Percentiles rank a stretch among this genome's conserved stretches.
These are phyloP conservation scores for Salix arbutifolia DNA, from an alignment of 345 rosid species.

Conservation along the genomic window DNA sequence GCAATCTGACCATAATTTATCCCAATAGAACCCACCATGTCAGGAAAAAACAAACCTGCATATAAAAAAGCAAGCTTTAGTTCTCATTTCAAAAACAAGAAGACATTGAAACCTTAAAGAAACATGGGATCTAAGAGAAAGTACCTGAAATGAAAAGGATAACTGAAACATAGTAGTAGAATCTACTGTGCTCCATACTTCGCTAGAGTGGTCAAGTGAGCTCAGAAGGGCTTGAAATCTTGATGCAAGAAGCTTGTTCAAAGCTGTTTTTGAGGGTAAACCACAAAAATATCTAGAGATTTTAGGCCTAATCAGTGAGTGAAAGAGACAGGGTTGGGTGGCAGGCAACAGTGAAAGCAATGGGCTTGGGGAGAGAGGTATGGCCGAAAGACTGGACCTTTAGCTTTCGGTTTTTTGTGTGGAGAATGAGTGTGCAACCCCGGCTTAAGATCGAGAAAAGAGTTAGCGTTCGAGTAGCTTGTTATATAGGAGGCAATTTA, in stretches of 20 bases:
- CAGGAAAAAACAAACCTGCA: slow-evolving; percentile 22
- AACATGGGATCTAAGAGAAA: not conserved
- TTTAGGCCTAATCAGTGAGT: not conserved
- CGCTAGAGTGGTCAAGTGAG: not conserved
- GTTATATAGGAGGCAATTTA: not conserved
- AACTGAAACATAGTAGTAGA: slow-evolving; percentile 2
- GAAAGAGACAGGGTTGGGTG: not conserved
- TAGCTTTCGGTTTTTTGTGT: not conserved
- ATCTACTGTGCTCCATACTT: slow-evolving; percentile 9
- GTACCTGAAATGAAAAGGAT: slow-evolving; percentile 42
- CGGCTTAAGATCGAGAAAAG: not conserved
- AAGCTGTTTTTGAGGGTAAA: not conserved
- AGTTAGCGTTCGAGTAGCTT: not conserved
- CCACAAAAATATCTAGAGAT: not conserved
- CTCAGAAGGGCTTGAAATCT: not conserved
- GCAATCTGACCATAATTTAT: slow-evolving; percentile 94
- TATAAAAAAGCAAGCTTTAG: not conserved
- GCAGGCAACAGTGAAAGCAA: not conserved
- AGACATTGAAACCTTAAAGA: not conserved
- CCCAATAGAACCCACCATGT: slow-evolving; percentile 51
- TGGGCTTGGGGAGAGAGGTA: not conserved
- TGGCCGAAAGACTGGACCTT: not conserved
- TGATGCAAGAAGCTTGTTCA: not conserved
- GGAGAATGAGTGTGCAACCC: not conserved
- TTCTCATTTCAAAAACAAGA: not conserved